Evolutionary conservation across 1,139 yeast genomes (phyloP), one percentile per base, ranked within the genome.

Genomic region (Arxiozyma heterogenica): DNA sequence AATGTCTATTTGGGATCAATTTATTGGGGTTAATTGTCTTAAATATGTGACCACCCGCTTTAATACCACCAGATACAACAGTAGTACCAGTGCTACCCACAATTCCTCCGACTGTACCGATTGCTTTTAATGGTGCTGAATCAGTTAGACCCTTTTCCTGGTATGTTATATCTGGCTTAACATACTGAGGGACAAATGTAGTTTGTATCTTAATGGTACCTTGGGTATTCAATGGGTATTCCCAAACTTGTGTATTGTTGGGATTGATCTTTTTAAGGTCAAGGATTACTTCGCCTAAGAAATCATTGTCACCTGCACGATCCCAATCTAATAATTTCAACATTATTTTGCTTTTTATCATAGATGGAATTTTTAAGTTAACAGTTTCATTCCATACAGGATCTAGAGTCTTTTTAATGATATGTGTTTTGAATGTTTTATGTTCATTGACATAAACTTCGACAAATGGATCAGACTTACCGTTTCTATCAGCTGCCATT

Each of bases 271-370:
- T 62, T 0, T 80, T 71, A 41, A 83, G 69, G 60, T 83, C 84
- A 48, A 85, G 59, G 5, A 61, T 61, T 1, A 78, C 78, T 44
- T 69, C 61, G 50, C 91, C 90, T 54, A 86, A 70, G 43, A 77
- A 68, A 61, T 81, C 85, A 65, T 83, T 82, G 52, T 76, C 79
- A 58, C 86, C 90, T 34, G 89, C 79, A 63, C 83, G 76, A 69
- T 86, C 93, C 93, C 93, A 86, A 68, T 86, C 94, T 63, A 72
- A 80, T 17, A 83, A 80, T 53, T 77, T 78, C 45, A 83, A 61
- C 47, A 70, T 58, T 34, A 84, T 64, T 25, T 73, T 62, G 51
- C 78, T 75, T 66, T 86, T 78, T 0, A 82, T 73, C 68, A 88
- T 80, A 0, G 93, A 84, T 38, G 79, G 74, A 57, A 86, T 69